phyloP scores from a whole-genome alignment of 2,329 filamentous ascomycete genomes.

The Talaromyces funiculosus region DNA sequence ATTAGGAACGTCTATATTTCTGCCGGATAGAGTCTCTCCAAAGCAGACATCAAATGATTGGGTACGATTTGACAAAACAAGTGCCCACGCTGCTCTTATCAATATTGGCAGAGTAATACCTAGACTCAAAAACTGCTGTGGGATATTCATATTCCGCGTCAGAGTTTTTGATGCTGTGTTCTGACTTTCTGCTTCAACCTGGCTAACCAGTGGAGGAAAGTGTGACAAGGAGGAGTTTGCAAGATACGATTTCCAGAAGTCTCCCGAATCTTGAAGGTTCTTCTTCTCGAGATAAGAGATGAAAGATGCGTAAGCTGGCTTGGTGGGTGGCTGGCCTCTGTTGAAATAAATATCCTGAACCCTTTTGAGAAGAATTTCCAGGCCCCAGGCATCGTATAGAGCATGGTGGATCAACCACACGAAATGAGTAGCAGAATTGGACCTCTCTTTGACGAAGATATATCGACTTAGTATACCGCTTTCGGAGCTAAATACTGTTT shows the following conservation, averaged over 20 bases:
- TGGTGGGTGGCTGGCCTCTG: neutral
- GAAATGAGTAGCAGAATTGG: constrained; percentile 32
- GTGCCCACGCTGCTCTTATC: constrained; percentile 39
- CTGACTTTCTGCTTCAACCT: constrained; percentile 20
- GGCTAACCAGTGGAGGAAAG: constrained; percentile 25
- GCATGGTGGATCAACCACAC: constrained; percentile 38
- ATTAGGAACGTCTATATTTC: constrained; percentile 47
- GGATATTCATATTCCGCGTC: constrained; percentile 21
- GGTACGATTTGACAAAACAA: constrained; percentile 16
- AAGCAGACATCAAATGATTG: constrained; percentile 44
- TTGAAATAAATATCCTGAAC: constrained; percentile 33
- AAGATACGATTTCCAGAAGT: constrained; percentile 27
- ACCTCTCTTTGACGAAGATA: constrained; percentile 27
- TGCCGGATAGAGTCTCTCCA: constrained; percentile 50
- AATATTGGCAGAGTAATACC: constrained; percentile 45
- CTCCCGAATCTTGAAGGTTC: constrained; percentile 25
- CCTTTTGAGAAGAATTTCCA: constrained; percentile 33
- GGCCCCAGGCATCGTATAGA: constrained; percentile 21
- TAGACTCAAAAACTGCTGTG: constrained; percentile 17
- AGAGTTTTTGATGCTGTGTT: constrained; percentile 17
- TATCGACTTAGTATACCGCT: constrained; percentile 32
- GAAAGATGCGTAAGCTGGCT: constrained; percentile 18
- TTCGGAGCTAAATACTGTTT: constrained; percentile 28
- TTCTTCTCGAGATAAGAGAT: constrained; percentile 27
- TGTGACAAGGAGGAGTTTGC: constrained; percentile 21